Evolutionary conservation across 768 basidiomycete species (phyloP).

Genomic region (Rhizopogon vulgaris): DNA sequence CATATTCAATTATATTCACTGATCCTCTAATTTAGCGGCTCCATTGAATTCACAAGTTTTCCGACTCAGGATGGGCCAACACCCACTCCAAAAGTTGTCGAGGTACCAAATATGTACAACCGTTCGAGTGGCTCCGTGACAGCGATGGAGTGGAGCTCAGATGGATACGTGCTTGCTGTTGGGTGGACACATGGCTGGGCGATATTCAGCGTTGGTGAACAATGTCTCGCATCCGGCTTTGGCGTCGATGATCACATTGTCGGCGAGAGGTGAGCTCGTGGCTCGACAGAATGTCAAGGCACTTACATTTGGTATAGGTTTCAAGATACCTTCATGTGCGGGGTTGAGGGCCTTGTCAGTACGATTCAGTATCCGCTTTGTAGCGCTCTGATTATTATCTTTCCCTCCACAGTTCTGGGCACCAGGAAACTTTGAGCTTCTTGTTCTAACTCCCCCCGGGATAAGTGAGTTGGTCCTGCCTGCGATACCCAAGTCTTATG

Average conservation of each 20-base stretch:
- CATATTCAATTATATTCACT: neutral
- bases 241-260: constrained; percentile 61
- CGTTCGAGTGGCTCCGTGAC: constrained; percentile 55
- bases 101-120: constrained; percentile 57
- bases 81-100: constrained; percentile 55
- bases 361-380: neutral
- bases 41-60: constrained; percentile 60
- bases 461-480: constrained; percentile 36
- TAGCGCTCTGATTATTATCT: constrained; percentile 1
- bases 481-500: neutral
- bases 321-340: constrained; percentile 83
- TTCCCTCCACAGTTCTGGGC: constrained; percentile 71
- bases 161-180: constrained; percentile 91
- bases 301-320: constrained; percentile 37
- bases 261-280: constrained; percentile 33
- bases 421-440: constrained; percentile 85
- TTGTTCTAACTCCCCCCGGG: constrained; percentile 58
- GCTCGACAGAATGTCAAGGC: neutral
- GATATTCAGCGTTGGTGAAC: constrained; percentile 83
- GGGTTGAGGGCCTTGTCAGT: constrained; percentile 66
- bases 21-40: constrained; percentile 40
- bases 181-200: constrained; percentile 91
- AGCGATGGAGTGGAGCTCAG: constrained; percentile 86
- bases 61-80: constrained; percentile 55
- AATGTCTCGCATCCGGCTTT: constrained; percentile 77